Conservation (phyloP, 257 asterid genomes). For the Gynochthodes officinalis region DNA sequence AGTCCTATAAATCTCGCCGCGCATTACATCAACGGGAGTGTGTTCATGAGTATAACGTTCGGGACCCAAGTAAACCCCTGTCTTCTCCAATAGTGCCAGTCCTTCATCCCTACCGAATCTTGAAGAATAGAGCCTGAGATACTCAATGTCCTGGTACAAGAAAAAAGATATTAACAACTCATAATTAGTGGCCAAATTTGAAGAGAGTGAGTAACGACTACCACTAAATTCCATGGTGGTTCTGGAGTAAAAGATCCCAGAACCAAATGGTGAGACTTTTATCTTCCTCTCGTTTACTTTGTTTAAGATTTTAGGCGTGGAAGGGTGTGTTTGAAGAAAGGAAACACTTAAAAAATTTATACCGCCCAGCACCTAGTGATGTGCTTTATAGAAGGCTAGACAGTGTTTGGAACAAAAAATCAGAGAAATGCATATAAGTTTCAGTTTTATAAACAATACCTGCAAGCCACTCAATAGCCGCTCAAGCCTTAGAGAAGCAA, state of each 20-base stretch:
- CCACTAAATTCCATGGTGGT: background rate
- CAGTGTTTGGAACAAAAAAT: too few relatives aligned
- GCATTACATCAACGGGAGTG: slow-evolving; percentile 77
- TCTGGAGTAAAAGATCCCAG: background rate
- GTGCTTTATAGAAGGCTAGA: background rate
- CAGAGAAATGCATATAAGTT: background rate
- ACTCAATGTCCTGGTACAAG: slow-evolving; percentile 65
- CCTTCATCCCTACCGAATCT: slow-evolving; percentile 89
- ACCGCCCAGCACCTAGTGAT: too few relatives aligned
- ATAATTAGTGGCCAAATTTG: background rate
- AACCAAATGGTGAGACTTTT: background rate
- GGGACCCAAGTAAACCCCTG: slow-evolving; percentile 83
- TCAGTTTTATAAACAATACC: slow-evolving; percentile 39
- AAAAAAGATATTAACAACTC: background rate
- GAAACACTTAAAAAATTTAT: too few relatives aligned
- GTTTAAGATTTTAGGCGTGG: too few relatives aligned
- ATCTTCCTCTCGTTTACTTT: too few relatives aligned
- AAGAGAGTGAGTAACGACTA: background rate
- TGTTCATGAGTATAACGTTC: slow-evolving; percentile 87
- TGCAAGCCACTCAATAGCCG: slow-evolving; percentile 93
- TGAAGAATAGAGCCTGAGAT: slow-evolving; percentile 73
- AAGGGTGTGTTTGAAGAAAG: background rate
- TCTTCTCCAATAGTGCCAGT: slow-evolving; percentile 70
- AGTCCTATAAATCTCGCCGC: slow-evolving; percentile 84
- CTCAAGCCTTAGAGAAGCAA: slow-evolving; percentile 90